Evolutionary conservation across 768 basidiomycete species (phyloP).

Genomic region (Lactifluus hygrophoroides): DNA sequence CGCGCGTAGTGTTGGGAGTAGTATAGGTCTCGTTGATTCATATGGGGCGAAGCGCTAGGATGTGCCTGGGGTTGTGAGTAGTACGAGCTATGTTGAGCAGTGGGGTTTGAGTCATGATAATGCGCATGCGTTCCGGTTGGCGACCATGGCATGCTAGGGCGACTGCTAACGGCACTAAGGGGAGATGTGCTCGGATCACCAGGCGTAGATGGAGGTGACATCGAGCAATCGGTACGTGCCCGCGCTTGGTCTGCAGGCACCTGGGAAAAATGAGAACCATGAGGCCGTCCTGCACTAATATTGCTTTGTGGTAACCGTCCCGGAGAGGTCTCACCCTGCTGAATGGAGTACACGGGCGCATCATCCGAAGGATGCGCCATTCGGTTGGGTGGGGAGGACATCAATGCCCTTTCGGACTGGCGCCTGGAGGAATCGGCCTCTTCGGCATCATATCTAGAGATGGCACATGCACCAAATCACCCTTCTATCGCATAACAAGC

Average conservation of each 20-base stretch:
- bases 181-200: conserved; percentile 2
- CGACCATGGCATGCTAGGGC: conserved; percentile 1
- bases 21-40: conserved; percentile 3
- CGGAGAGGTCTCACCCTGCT: not conserved
- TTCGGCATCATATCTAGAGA: conserved; percentile 20
- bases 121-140: not conserved
- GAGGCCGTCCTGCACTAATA: not conserved
- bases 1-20: conserved; percentile 2
- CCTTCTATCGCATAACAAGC: not conserved
- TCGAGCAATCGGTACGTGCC: conserved; percentile 4
- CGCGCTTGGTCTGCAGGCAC: not conserved
- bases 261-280: conserved; percentile 2
- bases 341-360: conserved; percentile 7
- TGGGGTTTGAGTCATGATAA: not conserved
- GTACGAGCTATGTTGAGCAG: not conserved
- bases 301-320: not conserved
- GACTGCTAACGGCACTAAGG: not conserved
- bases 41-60: not conserved
- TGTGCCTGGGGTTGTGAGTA: conserved; percentile 8
- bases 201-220: conserved; percentile 8
- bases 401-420: conserved; percentile 13
- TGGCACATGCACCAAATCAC: conserved; percentile 7
- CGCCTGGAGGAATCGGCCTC: conserved; percentile 19
- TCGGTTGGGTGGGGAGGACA: conserved; percentile 7
- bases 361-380: conserved; percentile 3